These are phyloP conservation scores for Gentiana dahurica DNA, from an alignment of 257 asterid species.

Conservation along the genomic window DNA sequence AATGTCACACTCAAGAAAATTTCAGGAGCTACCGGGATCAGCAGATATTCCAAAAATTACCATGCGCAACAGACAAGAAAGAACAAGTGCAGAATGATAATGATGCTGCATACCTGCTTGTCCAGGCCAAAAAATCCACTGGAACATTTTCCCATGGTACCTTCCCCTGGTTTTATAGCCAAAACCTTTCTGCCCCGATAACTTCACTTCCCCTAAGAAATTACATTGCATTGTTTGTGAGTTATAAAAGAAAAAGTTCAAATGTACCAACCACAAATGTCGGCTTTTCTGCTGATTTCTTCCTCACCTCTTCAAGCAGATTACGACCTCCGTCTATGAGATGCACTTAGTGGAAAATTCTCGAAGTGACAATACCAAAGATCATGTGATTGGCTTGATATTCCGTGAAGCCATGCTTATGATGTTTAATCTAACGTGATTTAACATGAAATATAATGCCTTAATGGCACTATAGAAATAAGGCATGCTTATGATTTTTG, in stretches of 20 bases:
- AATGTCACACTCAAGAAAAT: background rate
- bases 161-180: conserved; percentile 36
- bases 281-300: background rate
- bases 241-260: background rate
- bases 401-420: too few species aligned
- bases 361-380: too few species aligned
- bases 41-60: background rate
- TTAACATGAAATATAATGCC: too few species aligned
- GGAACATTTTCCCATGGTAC: conserved; percentile 22
- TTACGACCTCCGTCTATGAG: background rate
- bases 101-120: conserved; percentile 45
- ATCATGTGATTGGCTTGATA: too few species aligned
- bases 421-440: too few species aligned
- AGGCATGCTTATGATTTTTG: too few species aligned
- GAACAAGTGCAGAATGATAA: conserved; percentile 1
- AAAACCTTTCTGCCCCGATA: conserved; percentile 20
- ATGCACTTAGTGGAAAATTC: background rate
- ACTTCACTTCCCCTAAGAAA: conserved; percentile 24
- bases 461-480: too few species aligned
- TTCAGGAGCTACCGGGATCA: background rate
- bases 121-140: conserved; percentile 56
- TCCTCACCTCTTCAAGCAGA: background rate
- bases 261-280: background rate
- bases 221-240: background rate
- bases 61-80: conserved; percentile 6